Evolutionary conservation across 2,329 filamentous ascomycete species (phyloP).

Genomic region (Aspergillus aculeatinus): DNA sequence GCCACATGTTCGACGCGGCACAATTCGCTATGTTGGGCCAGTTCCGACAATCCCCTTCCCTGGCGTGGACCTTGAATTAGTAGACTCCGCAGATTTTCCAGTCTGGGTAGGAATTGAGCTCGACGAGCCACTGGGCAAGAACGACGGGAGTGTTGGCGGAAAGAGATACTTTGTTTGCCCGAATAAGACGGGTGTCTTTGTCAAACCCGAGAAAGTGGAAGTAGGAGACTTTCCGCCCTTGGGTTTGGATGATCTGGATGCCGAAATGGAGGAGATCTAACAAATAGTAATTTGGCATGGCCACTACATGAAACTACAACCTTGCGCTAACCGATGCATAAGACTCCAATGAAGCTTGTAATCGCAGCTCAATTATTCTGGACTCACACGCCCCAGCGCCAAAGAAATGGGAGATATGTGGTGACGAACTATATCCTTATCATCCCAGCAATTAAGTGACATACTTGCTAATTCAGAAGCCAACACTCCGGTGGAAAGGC

Average conservation of each 20-base stretch:
- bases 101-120: slow-evolving; percentile 60
- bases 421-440: neutral
- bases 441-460: slow-evolving; percentile 3
- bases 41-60: slow-evolving; percentile 41
- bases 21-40: slow-evolving; percentile 43
- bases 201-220: slow-evolving; percentile 62
- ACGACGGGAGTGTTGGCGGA: slow-evolving; percentile 56
- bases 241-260: slow-evolving; percentile 52
- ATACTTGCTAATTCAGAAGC: slow-evolving; percentile 4
- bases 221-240: slow-evolving; percentile 59
- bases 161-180: slow-evolving; percentile 57
- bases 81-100: slow-evolving; percentile 25
- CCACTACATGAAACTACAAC: neutral
- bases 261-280: slow-evolving; percentile 56
- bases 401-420: neutral
- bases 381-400: neutral
- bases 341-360: slow-evolving; percentile 1
- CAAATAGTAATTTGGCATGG: neutral
- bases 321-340: neutral
- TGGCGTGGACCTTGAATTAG: slow-evolving; percentile 24
- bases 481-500: neutral
- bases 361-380: neutral
- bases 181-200: slow-evolving; percentile 58
- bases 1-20: slow-evolving; percentile 46
- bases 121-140: slow-evolving; percentile 66